Percentiles rank a stretch among this genome's conserved stretches.
Evolutionary conservation across 768 basidiomycete genomes (phyloP).

Genomic region (Calocybe cyanea): DNA sequence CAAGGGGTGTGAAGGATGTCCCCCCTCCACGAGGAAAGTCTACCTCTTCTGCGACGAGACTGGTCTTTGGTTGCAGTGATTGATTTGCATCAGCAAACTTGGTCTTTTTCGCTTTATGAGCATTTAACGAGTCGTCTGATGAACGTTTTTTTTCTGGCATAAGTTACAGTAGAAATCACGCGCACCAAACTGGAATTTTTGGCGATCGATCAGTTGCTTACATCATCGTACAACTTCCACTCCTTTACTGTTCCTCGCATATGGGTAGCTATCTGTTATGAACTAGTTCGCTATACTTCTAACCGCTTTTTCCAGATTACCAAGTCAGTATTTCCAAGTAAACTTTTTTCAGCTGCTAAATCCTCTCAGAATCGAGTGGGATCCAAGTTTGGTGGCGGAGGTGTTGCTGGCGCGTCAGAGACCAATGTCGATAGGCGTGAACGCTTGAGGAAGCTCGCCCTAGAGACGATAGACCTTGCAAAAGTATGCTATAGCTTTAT

Average conservation of each 20-base stretch:
- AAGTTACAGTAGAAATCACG: conserved; percentile 22
- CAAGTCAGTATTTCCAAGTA: conserved; percentile 42
- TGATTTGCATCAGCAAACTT: conserved; percentile 37
- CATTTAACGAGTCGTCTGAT: conserved; percentile 48
- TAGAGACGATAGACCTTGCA: conserved; percentile 97
- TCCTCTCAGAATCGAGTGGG: conserved; percentile 83
- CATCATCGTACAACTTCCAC: conserved; percentile 14
- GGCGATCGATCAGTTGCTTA: conserved; percentile 12
- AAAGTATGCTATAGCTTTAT: conserved; percentile 60
- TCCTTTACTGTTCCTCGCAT: background rate
- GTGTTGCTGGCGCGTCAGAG: conserved; percentile 93
- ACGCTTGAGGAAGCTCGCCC: conserved; percentile 87
- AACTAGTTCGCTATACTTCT: conserved; percentile 4
- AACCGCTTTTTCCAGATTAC: conserved; percentile 45
- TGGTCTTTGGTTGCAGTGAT: conserved; percentile 22
- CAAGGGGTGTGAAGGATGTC: conserved; percentile 80
- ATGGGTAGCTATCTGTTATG: conserved; percentile 32
- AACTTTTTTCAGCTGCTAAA: conserved; percentile 11
- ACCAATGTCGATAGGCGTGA: conserved; percentile 94
- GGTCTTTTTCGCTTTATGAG: conserved; percentile 57
- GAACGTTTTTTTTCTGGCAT: conserved; percentile 52
- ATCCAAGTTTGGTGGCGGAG: conserved; percentile 93
- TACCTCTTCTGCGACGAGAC: conserved; percentile 59
- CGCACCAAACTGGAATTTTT: conserved; percentile 9
- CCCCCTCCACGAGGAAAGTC: conserved; percentile 98